These are phyloP conservation scores for Chrysoporthe deuterocubensis DNA, from an alignment of 2,329 filamentous ascomycete genomes.

Conservation along the genomic window DNA sequence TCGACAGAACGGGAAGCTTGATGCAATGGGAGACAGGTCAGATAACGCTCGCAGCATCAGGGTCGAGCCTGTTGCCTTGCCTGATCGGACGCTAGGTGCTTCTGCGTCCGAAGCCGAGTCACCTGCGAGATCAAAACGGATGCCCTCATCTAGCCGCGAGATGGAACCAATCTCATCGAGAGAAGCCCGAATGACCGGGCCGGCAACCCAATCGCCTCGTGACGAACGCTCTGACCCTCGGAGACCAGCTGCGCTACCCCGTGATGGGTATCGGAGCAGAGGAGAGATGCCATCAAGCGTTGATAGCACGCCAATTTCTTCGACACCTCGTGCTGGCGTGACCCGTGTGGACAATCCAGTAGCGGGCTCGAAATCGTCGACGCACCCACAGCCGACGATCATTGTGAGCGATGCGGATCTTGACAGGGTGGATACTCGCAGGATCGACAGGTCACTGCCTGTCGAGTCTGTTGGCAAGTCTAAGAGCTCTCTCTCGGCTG, in stretches of 20 bases:
- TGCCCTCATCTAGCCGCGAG: neutral
- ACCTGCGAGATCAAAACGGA: neutral
- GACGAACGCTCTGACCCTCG: neutral
- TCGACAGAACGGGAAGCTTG: neutral
- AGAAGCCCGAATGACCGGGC: neutral
- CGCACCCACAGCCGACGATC: neutral
- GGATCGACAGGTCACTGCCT: neutral
- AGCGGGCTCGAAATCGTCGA: neutral
- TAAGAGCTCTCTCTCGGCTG: neutral
- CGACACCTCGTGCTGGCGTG: too few species aligned
- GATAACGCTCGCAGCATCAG: neutral
- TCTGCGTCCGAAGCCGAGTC: neutral
- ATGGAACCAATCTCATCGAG: neutral
- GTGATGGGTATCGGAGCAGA: neutral
- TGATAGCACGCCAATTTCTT: too few species aligned
- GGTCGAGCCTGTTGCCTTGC: neutral
- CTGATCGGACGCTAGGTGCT: neutral
- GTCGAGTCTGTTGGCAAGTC: neutral
- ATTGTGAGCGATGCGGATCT: neutral
- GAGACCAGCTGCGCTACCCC: neutral
- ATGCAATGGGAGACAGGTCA: neutral
- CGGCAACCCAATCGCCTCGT: neutral
- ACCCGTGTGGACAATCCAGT: neutral
- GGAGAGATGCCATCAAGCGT: neutral
- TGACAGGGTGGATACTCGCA: neutral